Evolutionary conservation across 495 filamentous ascomycete genomes (phyloP), one percentile per base, ranked within the genome.

Genomic region (Corynascus novoguineensis): DNA sequence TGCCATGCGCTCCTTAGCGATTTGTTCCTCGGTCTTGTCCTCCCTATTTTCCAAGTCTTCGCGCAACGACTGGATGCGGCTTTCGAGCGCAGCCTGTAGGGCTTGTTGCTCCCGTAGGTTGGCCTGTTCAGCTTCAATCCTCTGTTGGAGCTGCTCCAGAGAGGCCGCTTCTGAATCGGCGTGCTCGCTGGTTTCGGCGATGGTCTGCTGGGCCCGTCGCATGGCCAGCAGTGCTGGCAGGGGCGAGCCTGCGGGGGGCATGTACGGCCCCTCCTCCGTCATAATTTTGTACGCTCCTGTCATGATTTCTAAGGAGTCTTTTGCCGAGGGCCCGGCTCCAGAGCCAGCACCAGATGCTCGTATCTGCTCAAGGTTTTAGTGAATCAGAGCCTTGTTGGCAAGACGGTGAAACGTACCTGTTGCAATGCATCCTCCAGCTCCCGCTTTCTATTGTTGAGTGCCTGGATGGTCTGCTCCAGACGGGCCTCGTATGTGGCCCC

Each of bases 181-280:
- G 14, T 83, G 83, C 4, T 73, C 69, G 55, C 80, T 83, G 22
- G 81, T 85, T 57, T 87, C 85, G 37, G 76, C 66, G 45, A 89
- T 81, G 22, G 83, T 81, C 37, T 78, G 78, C 31, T 83, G 74
- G 1, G 82, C 85, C 54, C 80, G 83, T 31, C 85, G 80, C 27
- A 88, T 68, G 2, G 88, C 88, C 8, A 95, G 68, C 0, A 95
- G 75, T 22, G 84, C 81, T 6, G 88, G 87, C 9, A 95, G 68
- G 24, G 83, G 76, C 19, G 89, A 91, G 17, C 80, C 81, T 8
- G 82, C 71, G 11, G 74, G 71, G 24, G 89, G 88, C 21, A 92
- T 73, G 51, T 80, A 79, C 19, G 84, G 83, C 38, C 85, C 79
- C 19, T 75, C 70, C 25, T 81, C 75, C 14, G 83, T 74, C 19